Evolutionary conservation across 768 basidiomycete genomes (phyloP), one percentile per base, ranked within the genome.

Genomic region (Mrakia blollopis): DNA sequence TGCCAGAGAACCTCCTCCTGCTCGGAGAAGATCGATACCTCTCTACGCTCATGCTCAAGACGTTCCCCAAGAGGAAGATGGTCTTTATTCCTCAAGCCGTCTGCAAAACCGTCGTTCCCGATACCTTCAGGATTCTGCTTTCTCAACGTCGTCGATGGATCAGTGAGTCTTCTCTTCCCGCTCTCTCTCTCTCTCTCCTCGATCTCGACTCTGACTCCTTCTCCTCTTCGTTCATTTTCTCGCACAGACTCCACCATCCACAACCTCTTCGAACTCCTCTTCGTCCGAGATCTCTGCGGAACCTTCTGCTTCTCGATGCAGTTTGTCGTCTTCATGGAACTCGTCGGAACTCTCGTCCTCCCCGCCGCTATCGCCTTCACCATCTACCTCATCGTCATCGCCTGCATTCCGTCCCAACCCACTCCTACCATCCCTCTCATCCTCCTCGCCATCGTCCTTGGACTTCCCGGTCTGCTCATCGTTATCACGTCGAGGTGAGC

Each of bases 11-110:
- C 82, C 83, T 98, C 80, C 88, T 98, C 11, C 88, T 98, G 3
- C 90, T 99, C 63, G 97, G 96, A 85, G 97, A 99, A 86, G 96
- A 98, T 93, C 93, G 97, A 78, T 98, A 98, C 85, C 88, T 99
- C 30, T 95, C 96, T 3, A 99, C 96, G 0, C 90, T 99, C 74
- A 89, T 99, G 89, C 87, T 98, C 79, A 97, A 95, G 88, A 98
- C 97, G 0, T 98, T 99, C 92, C 96, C 97, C 68, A 95, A 96
- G 84, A 91, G 96, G 83, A 98, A 99, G 87, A 98, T 97, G 87
- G 89, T 98, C 83, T 98, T 98, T 87, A 95, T 93, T 83, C 96
- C 97, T 9, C 94, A 97, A 84, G 97, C 96, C 0, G 96, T 98
- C 11, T 98, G 96, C 87, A 98, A 98, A 88, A 98, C 97, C 39